A percentile compares a stretch with the other conserved stretches of the same genome.
Conservation (phyloP, 495 filamentous ascomycete genomes). For the Tuber umbilicatum region DNA sequence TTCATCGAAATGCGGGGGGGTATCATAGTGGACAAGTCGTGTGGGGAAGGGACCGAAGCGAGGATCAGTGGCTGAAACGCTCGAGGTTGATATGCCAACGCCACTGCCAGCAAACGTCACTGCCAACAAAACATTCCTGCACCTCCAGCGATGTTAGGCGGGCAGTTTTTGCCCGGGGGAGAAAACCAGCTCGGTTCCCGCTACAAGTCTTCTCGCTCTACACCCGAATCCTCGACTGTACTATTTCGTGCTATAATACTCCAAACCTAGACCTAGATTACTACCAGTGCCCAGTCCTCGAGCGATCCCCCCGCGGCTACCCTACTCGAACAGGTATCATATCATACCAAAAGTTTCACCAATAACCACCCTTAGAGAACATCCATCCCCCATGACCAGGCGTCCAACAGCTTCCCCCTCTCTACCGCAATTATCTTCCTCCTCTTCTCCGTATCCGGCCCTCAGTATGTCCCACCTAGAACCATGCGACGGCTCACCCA, state of each 20-base stretch:
- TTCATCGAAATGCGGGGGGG: background rate
- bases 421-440: background rate
- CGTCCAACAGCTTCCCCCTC: background rate
- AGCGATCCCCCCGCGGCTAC: background rate
- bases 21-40: too few species aligned
- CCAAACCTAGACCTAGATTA: background rate
- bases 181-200: background rate
- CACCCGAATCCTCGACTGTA: background rate
- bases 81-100: background rate
- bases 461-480: slow-evolving; percentile 1
- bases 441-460: background rate
- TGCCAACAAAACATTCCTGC: slow-evolving; percentile 5
- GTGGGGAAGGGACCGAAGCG: background rate
- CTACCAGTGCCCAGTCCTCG: background rate
- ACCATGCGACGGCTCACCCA: background rate
- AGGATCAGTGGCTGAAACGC: background rate
- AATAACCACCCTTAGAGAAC: background rate
- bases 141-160: background rate
- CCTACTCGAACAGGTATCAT: background rate
- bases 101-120: background rate
- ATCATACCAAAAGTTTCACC: background rate
- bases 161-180: background rate
- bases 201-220: background rate
- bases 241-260: background rate
- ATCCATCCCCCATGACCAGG: background rate